These are phyloP conservation scores for Coemansia sp. DNA, from an alignment of 192 early-diverging fungal species.

Conservation along the genomic window DNA sequence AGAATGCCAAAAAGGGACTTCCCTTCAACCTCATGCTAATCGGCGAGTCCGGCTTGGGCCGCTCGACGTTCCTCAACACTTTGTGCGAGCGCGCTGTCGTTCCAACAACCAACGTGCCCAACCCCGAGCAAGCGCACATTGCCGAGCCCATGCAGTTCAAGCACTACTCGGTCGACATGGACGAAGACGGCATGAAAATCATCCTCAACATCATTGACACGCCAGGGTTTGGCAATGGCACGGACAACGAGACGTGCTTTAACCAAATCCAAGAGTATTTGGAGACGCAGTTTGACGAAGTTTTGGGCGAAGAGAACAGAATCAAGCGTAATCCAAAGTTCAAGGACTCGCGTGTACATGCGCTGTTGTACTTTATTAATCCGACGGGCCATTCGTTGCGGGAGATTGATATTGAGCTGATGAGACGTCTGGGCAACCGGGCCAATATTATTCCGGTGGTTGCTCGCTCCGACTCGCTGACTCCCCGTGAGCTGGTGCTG, in stretches of 20 bases:
- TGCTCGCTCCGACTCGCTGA: conserved; percentile 90
- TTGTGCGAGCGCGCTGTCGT: conserved; percentile 84
- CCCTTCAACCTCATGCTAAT: conserved; percentile 97
- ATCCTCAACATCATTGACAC: conserved; percentile 97
- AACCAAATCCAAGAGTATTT: conserved; percentile 90
- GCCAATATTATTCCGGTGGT: conserved; percentile 98
- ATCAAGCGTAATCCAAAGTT: conserved; percentile 87
- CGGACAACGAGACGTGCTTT: conserved; percentile 93
- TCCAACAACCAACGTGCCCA: conserved; percentile 62
- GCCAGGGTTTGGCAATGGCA: conserved; percentile 96
- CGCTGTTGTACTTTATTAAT: conserved; percentile 95
- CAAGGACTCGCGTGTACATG: conserved; percentile 94
- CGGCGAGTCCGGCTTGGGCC: conserved; percentile 92
- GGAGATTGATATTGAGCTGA: conserved; percentile 93
- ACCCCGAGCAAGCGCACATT: conserved; percentile 74
- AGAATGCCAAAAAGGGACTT: conserved; percentile 95
- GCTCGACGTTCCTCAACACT: conserved; percentile 98
- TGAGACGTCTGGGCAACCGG: conserved; percentile 84
- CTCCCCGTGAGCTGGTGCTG: conserved; percentile 74
- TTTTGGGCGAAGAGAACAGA: conserved; percentile 84
- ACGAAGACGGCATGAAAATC: conserved; percentile 97
- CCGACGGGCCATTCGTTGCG: conserved; percentile 96
- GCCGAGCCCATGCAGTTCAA: conserved; percentile 88
- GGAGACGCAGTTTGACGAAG: conserved; percentile 92
- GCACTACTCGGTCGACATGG: conserved; percentile 90